These are phyloP conservation scores for Trichoderma sp. DNA, from an alignment of 2,329 filamentous ascomycete species.

Conservation along the genomic window DNA sequence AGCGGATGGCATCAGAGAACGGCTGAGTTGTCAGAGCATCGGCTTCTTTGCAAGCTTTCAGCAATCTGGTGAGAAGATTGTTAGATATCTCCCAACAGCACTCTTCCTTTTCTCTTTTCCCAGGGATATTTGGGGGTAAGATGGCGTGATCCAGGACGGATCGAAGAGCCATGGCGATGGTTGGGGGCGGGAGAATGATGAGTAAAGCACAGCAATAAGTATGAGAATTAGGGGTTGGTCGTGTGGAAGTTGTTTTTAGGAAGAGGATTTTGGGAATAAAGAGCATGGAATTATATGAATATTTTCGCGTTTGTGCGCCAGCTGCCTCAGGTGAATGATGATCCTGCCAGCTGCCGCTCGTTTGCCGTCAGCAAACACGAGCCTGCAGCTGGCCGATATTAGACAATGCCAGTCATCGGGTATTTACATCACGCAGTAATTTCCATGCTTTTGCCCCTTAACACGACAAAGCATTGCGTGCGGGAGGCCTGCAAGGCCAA, in stretches of 20 bases:
- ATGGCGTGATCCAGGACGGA: constrained; percentile 32
- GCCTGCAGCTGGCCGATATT: not conserved
- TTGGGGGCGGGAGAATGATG: not conserved
- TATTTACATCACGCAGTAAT: not conserved
- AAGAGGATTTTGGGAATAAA: not conserved
- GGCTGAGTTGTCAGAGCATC: not conserved
- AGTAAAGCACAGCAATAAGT: not conserved
- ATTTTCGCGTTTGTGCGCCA: not conserved
- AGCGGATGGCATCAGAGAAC: not conserved
- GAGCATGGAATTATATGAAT: not conserved
- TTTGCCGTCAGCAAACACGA: not conserved
- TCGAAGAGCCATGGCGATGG: constrained; percentile 21
- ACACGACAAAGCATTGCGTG: not conserved
- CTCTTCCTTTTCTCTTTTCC: constrained; percentile 13
- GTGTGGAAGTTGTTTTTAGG: not conserved
- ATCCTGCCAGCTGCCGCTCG: not conserved
- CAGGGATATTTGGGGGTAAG: constrained; percentile 30
- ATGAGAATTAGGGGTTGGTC: not conserved
- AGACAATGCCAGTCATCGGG: not conserved
- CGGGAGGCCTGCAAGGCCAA: not conserved
- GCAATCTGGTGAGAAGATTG: constrained; percentile 25
- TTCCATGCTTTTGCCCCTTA: not conserved
- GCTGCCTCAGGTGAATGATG: not conserved
- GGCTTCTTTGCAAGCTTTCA: constrained; percentile 14
- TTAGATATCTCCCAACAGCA: constrained; percentile 9